Conservation (phyloP, 371 early-diverging fungal species). For the Apophysomyces elegans region DNA sequence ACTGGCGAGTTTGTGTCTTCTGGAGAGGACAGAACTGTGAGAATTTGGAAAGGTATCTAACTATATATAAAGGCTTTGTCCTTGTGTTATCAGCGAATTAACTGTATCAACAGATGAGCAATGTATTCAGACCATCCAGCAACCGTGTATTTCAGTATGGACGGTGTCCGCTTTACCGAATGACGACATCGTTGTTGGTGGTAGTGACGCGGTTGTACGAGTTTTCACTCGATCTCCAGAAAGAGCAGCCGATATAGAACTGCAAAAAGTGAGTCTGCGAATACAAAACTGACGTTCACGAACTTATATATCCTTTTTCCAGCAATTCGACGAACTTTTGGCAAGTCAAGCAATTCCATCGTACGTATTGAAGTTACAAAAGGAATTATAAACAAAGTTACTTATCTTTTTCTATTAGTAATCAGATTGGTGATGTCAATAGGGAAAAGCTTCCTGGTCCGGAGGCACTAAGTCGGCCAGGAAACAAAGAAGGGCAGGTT, state of each 20-base stretch:
- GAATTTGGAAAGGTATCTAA: slow-evolving; percentile 82
- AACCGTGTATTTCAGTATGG: slow-evolving; percentile 95
- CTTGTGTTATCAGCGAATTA: not conserved
- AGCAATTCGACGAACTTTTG: slow-evolving; percentile 72
- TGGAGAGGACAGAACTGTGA: slow-evolving; percentile 93
- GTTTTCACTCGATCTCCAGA: slow-evolving; percentile 73
- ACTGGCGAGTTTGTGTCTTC: slow-evolving; percentile 85
- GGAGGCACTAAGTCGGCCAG: slow-evolving; percentile 76
- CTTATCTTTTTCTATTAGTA: slow-evolving; percentile 52
- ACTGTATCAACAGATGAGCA: slow-evolving; percentile 49
- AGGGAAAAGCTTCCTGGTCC: slow-evolving; percentile 80
- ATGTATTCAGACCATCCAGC: slow-evolving; percentile 81
- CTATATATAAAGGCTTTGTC: slow-evolving; percentile 3
- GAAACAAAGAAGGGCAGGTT: slow-evolving; percentile 86
- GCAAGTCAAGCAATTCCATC: slow-evolving; percentile 78
- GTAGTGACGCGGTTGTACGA: slow-evolving; percentile 85
- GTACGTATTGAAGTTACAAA: slow-evolving; percentile 45
- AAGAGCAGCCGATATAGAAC: slow-evolving; percentile 65
- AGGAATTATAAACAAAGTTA: slow-evolving; percentile 22
- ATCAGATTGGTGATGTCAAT: slow-evolving; percentile 88
- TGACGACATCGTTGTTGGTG: slow-evolving; percentile 88
- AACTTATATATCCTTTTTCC: slow-evolving; percentile 4
- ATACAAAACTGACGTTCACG: not conserved
- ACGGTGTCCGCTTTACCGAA: slow-evolving; percentile 76
- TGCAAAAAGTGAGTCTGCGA: slow-evolving; percentile 44